These are phyloP conservation scores for Thelephora terrestris DNA, from an alignment of 1,284 basidiomycete genomes.

Conservation along the genomic window DNA sequence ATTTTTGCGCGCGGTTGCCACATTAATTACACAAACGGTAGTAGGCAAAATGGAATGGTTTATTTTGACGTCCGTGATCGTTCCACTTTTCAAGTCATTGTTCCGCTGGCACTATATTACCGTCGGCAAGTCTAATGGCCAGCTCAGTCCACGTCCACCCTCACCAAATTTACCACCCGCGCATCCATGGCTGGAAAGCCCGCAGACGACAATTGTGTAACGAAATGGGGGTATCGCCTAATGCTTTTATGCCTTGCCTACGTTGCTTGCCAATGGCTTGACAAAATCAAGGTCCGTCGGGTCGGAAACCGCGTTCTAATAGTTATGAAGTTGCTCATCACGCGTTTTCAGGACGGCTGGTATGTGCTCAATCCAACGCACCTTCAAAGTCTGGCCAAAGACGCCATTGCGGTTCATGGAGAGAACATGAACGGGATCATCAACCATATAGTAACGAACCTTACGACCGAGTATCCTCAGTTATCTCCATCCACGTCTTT, in stretches of 20 bases:
- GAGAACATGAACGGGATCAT: background rate
- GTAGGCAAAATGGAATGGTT: too few species aligned
- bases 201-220: slow-evolving; percentile 7
- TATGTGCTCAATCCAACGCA: slow-evolving; percentile 66
- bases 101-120: too few species aligned
- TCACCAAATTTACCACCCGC: too few species aligned
- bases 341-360: slow-evolving; percentile 32
- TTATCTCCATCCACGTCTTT: background rate
- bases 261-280: slow-evolving; percentile 30
- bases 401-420: slow-evolving; percentile 34
- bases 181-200: too few species aligned
- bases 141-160: too few species aligned
- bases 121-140: too few species aligned
- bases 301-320: background rate
- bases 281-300: slow-evolving; percentile 30
- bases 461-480: slow-evolving; percentile 56
- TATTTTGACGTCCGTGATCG: too few species aligned
- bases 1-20: too few species aligned
- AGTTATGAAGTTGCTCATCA: slow-evolving; percentile 13
- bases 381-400: slow-evolving; percentile 62
- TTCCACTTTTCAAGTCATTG: too few species aligned
- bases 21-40: too few species aligned
- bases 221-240: slow-evolving; percentile 39
- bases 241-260: slow-evolving; percentile 29
- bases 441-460: slow-evolving; percentile 61